phyloP scores from a whole-genome alignment of 2,329 filamentous ascomycete genomes.

The Alternaria rosae region DNA sequence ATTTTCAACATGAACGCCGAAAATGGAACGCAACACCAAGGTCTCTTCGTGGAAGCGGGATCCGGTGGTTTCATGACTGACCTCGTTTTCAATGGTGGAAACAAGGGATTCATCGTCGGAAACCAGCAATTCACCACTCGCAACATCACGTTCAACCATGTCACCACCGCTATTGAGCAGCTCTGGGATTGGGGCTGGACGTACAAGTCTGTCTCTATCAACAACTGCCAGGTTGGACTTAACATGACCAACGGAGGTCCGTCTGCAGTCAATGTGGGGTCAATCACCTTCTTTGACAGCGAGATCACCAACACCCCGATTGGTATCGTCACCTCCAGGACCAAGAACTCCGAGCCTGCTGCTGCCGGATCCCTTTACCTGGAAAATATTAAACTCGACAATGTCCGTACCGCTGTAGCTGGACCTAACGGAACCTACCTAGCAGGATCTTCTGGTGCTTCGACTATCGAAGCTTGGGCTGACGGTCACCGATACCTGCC shows the following conservation, averaged over 20 bases:
- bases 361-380: slow-evolving; percentile 61
- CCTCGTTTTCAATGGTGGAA: slow-evolving; percentile 55
- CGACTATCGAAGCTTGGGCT: slow-evolving; percentile 39
- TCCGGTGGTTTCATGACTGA: slow-evolving; percentile 58
- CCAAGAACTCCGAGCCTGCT: slow-evolving; percentile 52
- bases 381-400: slow-evolving; percentile 65
- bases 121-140: slow-evolving; percentile 65
- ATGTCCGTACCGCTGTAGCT: slow-evolving; percentile 50
- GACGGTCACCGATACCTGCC: slow-evolving; percentile 44
- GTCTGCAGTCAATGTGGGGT: slow-evolving; percentile 58
- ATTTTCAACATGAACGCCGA: slow-evolving; percentile 54
- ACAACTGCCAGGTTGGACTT: slow-evolving; percentile 62
- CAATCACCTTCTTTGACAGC: slow-evolving; percentile 65
- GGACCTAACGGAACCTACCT: slow-evolving; percentile 36
- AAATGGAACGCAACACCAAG: slow-evolving; percentile 57
- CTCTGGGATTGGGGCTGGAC: slow-evolving; percentile 69
- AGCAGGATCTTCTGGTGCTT: slow-evolving; percentile 30
- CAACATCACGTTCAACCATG: slow-evolving; percentile 62
- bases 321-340: slow-evolving; percentile 60
- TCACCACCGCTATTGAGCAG: slow-evolving; percentile 62
- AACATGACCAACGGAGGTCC: slow-evolving; percentile 54
- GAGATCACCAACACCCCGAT: slow-evolving; percentile 58
- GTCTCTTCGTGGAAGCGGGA: slow-evolving; percentile 54
- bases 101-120: slow-evolving; percentile 51
- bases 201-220: slow-evolving; percentile 59